phyloP scores from a whole-genome alignment of 371 early-diverging fungal species.

The Mucor mucedo region DNA sequence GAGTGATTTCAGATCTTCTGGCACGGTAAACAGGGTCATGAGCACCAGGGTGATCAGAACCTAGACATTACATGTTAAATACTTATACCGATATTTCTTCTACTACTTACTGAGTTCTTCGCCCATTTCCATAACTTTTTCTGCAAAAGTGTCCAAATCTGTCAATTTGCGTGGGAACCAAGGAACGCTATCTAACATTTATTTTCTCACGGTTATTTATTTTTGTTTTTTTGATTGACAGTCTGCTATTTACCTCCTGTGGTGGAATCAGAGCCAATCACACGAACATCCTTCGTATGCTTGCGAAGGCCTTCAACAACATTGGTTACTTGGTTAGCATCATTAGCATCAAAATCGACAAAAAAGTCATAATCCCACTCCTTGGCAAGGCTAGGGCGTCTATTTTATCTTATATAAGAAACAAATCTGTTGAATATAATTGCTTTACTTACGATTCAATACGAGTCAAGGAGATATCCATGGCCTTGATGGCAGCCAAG shows the following conservation, averaged over 20 bases:
- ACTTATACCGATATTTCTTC: too few relatives aligned
- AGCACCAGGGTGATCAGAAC: constrained; percentile 95
- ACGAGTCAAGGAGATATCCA: constrained; percentile 84
- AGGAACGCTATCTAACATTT: constrained; percentile 60
- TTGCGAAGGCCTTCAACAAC: constrained; percentile 65
- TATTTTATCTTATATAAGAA: constrained; percentile 10
- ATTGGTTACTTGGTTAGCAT: constrained; percentile 57
- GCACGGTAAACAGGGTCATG: constrained; percentile 85
- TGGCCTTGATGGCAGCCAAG: constrained; percentile 72
- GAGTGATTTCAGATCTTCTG: constrained; percentile 87
- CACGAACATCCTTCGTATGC: constrained; percentile 67
- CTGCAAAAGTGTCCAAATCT: constrained; percentile 93
- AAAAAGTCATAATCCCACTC: constrained; percentile 92
- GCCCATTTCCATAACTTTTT: constrained; percentile 92
- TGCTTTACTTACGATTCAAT: constrained; percentile 80
- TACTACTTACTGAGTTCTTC: constrained; percentile 71
- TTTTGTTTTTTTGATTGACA: background rate
- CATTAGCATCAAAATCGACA: constrained; percentile 81
- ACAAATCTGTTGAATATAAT: background rate
- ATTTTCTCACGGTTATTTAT: constrained; percentile 9
- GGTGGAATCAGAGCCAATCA: constrained; percentile 50
- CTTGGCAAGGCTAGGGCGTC: constrained; percentile 80
- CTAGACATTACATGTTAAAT: constrained; percentile 27
- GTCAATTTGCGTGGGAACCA: constrained; percentile 96
- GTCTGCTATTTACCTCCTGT: constrained; percentile 21